Conservation (phyloP, 2,329 filamentous ascomycete species). For the Mariannaea elegans region DNA sequence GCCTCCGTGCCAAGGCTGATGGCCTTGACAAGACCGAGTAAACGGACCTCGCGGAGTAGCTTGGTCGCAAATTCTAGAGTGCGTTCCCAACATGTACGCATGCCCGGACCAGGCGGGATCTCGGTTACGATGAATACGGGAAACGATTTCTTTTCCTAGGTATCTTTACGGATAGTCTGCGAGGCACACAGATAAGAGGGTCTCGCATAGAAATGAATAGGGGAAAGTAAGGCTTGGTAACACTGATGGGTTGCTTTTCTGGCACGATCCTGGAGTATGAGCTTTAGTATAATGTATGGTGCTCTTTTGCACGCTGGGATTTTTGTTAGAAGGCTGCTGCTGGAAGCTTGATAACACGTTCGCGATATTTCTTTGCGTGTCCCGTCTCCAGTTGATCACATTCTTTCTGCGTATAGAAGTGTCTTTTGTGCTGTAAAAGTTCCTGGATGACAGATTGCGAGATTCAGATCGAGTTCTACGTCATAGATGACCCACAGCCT, state of each 20-base stretch:
- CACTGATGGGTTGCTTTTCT: slow-evolving; percentile 23
- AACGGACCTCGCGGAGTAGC: slow-evolving; percentile 35
- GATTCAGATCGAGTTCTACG: slow-evolving; percentile 1
- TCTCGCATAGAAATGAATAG: slow-evolving; percentile 19
- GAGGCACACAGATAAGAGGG: slow-evolving; percentile 18
- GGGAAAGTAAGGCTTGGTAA: slow-evolving; percentile 27
- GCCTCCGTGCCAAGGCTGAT: slow-evolving; percentile 89
- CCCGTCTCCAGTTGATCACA: slow-evolving; percentile 16
- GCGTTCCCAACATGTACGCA: slow-evolving; percentile 20
- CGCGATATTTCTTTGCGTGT: slow-evolving; percentile 23
- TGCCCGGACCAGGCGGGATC: slow-evolving; percentile 34
- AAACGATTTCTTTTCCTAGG: slow-evolving; percentile 21
- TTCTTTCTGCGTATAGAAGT: background rate
- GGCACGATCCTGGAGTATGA: slow-evolving; percentile 31
- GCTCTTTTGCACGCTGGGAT: slow-evolving; percentile 32
- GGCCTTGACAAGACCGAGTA: slow-evolving; percentile 76
- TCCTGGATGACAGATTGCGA: slow-evolving; percentile 4
- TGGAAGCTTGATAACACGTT: slow-evolving; percentile 42
- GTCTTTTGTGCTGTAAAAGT: background rate
- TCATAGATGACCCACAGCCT: slow-evolving; percentile 11
- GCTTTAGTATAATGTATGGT: slow-evolving; percentile 33
- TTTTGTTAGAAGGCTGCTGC: slow-evolving; percentile 36
- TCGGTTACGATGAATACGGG: slow-evolving; percentile 28
- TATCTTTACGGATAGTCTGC: slow-evolving; percentile 18
- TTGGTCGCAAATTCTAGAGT: slow-evolving; percentile 39